Evolutionary conservation across 1,284 basidiomycete genomes (phyloP).

Genomic region (Papiliotrema flavescens): DNA sequence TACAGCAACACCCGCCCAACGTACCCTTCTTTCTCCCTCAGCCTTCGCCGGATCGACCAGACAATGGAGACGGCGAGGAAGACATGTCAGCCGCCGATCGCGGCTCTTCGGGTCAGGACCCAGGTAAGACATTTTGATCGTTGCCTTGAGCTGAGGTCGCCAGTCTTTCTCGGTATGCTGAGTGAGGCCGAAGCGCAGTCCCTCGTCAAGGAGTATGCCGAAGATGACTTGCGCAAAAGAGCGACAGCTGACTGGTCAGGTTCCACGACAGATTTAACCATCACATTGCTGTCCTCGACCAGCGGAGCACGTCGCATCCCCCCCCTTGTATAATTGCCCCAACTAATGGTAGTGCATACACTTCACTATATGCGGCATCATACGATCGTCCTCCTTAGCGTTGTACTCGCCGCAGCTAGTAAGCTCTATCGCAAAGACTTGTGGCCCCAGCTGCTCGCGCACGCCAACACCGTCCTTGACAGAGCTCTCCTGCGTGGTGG

Average conservation of each 20-base stretch:
- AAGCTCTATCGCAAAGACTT: conserved; percentile 33
- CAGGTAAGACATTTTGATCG: background rate
- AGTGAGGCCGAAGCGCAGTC: background rate
- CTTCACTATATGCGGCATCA: conserved; percentile 26
- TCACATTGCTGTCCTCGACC: conserved; percentile 2
- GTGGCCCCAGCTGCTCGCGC: conserved; percentile 19
- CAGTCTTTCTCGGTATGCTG: background rate
- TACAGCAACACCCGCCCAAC: background rate
- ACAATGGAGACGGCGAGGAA: background rate
- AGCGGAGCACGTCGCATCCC: background rate
- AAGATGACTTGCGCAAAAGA: background rate
- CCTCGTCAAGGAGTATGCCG: background rate
- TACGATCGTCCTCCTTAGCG: conserved; percentile 29
- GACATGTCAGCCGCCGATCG: background rate
- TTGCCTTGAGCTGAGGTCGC: background rate
- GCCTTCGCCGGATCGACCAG: background rate
- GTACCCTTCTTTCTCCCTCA: background rate
- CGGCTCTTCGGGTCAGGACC: background rate
- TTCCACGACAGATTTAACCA: conserved; percentile 1
- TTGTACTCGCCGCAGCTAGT: conserved; percentile 27
- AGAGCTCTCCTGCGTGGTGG: conserved; percentile 27
- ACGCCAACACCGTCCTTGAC: conserved; percentile 31
- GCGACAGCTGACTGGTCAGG: background rate
- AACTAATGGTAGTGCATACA: conserved; percentile 28
- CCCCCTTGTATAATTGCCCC: background rate